A percentile compares a stretch with the other conserved stretches of the same genome.
phyloP scores from a whole-genome alignment of 176 grass and related monocot genomes.

The Tuctoria greenei region DNA sequence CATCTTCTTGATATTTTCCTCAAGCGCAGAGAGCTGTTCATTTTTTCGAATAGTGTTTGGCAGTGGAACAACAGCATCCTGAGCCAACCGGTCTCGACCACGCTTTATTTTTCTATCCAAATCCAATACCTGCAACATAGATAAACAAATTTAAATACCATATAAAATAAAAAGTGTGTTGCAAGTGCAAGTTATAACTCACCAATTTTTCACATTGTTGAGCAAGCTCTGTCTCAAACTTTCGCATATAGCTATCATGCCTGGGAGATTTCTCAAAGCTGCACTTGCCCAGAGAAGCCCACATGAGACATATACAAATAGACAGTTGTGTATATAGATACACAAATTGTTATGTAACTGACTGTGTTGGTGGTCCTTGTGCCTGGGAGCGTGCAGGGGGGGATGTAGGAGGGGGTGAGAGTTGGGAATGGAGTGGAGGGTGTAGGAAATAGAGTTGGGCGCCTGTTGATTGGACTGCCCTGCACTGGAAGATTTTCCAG shows the following conservation, averaged over 20 bases:
- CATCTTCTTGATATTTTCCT: conserved; percentile 90
- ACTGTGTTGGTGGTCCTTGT: too few relatives aligned
- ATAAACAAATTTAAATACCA: conserved; percentile 19
- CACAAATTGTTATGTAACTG: too few relatives aligned
- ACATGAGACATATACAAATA: not conserved
- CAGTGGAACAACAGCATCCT: conserved; percentile 59
- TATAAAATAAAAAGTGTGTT: not conserved
- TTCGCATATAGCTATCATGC: conserved; percentile 61
- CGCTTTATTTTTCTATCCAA: conserved; percentile 88
- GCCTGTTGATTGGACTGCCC: too few relatives aligned
- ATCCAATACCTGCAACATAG: conserved; percentile 67
- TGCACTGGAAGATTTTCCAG: too few relatives aligned
- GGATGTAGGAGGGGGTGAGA: too few relatives aligned
- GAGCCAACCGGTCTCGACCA: conserved; percentile 72
- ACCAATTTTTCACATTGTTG: conserved; percentile 95
- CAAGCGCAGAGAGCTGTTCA: conserved; percentile 62
- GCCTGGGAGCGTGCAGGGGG: too few relatives aligned
- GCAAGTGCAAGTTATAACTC: conserved; percentile 34
- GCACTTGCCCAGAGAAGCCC: conserved; percentile 36
- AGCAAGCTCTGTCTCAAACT: conserved; percentile 85
- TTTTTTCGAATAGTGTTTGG: conserved; percentile 53
- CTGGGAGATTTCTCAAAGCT: conserved; percentile 91
- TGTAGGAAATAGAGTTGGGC: too few relatives aligned
- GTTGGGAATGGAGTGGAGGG: too few relatives aligned
- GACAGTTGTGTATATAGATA: not conserved